These are phyloP conservation scores for Kwoniella pini DNA, from an alignment of 768 basidiomycete species.

Conservation along the genomic window DNA sequence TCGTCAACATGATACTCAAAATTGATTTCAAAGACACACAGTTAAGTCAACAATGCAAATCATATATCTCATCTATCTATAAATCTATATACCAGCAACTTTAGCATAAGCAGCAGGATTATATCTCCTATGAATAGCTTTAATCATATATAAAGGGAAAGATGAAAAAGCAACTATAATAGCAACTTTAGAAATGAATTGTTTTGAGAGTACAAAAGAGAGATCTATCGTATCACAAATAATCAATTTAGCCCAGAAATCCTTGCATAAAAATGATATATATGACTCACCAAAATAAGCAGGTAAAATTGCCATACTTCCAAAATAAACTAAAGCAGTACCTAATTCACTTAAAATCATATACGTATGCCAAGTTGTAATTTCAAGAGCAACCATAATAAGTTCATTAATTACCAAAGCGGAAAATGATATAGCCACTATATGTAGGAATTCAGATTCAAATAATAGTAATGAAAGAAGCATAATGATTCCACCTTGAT, in stretches of 20 bases:
- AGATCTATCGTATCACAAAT: slow-evolving; percentile 64
- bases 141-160: slow-evolving; percentile 86
- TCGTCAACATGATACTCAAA: no score
- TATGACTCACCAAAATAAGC: slow-evolving; percentile 85
- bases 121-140: slow-evolving; percentile 77
- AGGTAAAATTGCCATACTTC: slow-evolving; percentile 89
- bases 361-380: slow-evolving; percentile 96
- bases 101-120: slow-evolving; percentile 94
- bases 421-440: slow-evolving; percentile 97
- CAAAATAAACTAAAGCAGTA: slow-evolving; percentile 81
- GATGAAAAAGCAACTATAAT: slow-evolving; percentile 94
- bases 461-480: slow-evolving; percentile 93
- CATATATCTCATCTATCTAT: background rate
- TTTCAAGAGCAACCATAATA: slow-evolving; percentile 97
- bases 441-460: slow-evolving; percentile 95
- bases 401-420: slow-evolving; percentile 94
- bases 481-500: slow-evolving; percentile 99
- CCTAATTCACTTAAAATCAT: slow-evolving; percentile 91
- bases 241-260: background rate
- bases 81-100: slow-evolving; percentile 56
- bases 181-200: slow-evolving; percentile 91
- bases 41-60: no score
- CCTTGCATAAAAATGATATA: background rate
- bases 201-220: slow-evolving; percentile 80
- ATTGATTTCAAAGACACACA: no score